Percentiles rank a stretch among this genome's conserved stretches.
These are phyloP conservation scores for Leccinum variicolor DNA, from an alignment of 768 basidiomycete genomes.

Conservation along the genomic window DNA sequence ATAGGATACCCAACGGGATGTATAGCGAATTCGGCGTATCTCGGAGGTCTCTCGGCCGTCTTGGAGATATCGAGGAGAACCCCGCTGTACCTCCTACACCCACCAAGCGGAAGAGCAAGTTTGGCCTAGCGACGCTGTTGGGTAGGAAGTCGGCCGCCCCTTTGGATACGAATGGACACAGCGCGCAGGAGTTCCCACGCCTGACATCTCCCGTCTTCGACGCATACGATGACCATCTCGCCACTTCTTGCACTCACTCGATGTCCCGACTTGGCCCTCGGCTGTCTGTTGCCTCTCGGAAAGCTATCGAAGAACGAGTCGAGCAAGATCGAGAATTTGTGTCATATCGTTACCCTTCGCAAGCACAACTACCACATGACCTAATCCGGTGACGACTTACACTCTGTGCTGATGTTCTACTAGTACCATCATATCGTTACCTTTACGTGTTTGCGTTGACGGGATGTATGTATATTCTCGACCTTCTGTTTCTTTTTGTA, in stretches of 20 bases:
- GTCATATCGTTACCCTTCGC: conserved; percentile 84
- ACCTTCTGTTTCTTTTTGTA: conserved; percentile 16
- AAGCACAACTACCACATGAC: conserved; percentile 59
- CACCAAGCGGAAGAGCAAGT: conserved; percentile 69
- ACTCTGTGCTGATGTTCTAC: conserved; percentile 1
- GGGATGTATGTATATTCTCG: conserved; percentile 6
- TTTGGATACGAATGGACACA: conserved; percentile 32
- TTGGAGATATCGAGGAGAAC: conserved; percentile 30
- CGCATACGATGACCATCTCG: conserved; percentile 46
- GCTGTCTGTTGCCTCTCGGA: conserved; percentile 64
- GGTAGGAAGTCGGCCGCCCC: conserved; percentile 46
- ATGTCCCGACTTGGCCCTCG: conserved; percentile 49
- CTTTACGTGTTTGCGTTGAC: conserved; percentile 2
- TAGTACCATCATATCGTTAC: conserved; percentile 3
- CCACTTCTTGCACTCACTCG: conserved; percentile 46
- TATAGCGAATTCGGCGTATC: conserved; percentile 78
- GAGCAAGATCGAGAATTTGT: conserved; percentile 83
- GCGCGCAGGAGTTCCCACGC: conserved; percentile 47
- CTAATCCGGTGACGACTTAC: conserved; percentile 43
- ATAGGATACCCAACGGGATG: conserved; percentile 35
- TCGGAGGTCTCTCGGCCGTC: conserved; percentile 49
- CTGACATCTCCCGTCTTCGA: conserved; percentile 43
- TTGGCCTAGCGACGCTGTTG: conserved; percentile 65
- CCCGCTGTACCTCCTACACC: conserved; percentile 31
- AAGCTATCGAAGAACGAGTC: conserved; percentile 75